Evolutionary conservation across 1,139 yeast genomes (phyloP).

Genomic region (Taphrina wiesneri): DNA sequence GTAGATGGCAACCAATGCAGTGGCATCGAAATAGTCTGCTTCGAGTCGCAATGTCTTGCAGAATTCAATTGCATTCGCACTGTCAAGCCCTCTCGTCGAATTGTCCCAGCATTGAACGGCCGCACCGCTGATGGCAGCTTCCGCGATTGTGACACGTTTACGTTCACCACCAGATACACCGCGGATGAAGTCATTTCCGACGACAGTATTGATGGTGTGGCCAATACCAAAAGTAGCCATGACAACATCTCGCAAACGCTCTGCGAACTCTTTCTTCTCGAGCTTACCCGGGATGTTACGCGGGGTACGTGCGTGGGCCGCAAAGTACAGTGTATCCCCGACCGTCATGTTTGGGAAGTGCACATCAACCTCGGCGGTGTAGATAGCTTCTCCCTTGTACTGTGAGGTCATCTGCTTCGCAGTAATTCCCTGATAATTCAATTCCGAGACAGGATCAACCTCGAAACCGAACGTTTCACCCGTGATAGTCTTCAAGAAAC

Average conservation of each 20-base stretch:
- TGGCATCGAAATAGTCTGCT: constrained; percentile 58
- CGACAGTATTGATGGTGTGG: constrained; percentile 58
- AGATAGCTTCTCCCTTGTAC: constrained; percentile 69
- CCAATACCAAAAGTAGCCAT: constrained; percentile 69
- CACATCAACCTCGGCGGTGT: constrained; percentile 66
- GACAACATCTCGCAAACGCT: constrained; percentile 62
- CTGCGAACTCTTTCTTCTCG: constrained; percentile 58
- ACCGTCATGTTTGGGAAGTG: constrained; percentile 76
- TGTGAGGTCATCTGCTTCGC: constrained; percentile 54
- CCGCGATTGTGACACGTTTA: constrained; percentile 64
- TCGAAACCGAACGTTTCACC: constrained; percentile 54
- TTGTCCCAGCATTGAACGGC: constrained; percentile 73
- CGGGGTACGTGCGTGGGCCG: constrained; percentile 67
- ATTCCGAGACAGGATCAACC: constrained; percentile 42
- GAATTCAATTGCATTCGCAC: constrained; percentile 77
- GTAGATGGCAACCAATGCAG: constrained; percentile 75
- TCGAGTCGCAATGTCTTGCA: constrained; percentile 65
- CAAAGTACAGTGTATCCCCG: constrained; percentile 66
- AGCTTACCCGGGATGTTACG: constrained; percentile 63
- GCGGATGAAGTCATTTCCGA: constrained; percentile 62
- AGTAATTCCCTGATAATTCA: constrained; percentile 55
- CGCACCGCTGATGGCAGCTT: constrained; percentile 62
- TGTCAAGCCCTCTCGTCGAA: constrained; percentile 72
- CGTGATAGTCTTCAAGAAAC: constrained; percentile 57
- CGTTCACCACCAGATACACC: constrained; percentile 70